Percentiles rank a stretch among this genome's conserved stretches.
These are phyloP conservation scores for Xylaria polymorpha DNA, from an alignment of 2,329 filamentous ascomycete species.

Conservation along the genomic window DNA sequence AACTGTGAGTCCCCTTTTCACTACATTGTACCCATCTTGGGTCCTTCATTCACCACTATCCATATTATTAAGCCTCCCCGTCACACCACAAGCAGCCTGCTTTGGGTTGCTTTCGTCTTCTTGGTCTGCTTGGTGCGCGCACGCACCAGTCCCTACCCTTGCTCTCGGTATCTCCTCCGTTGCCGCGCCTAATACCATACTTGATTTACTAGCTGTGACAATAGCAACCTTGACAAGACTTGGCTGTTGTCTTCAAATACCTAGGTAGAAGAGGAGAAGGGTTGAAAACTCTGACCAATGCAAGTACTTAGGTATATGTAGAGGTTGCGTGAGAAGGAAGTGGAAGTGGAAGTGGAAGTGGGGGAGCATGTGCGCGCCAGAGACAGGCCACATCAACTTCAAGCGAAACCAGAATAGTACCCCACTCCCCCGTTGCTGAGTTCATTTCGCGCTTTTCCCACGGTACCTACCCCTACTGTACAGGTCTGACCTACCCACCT, in stretches of 20 bases:
- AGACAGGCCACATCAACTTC: constrained; percentile 14
- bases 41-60: background rate
- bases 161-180: background rate
- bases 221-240: background rate
- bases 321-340: constrained; percentile 6
- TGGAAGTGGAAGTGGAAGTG: no score
- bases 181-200: background rate
- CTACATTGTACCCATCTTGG: background rate
- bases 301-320: background rate
- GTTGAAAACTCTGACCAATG: constrained; percentile 12
- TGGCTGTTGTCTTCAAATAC: background rate
- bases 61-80: background rate
- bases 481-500: constrained; percentile 8
- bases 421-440: constrained; percentile 1
- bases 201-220: background rate
- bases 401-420: constrained; percentile 7
- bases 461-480: constrained; percentile 8
- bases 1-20: constrained; percentile 7
- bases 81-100: constrained; percentile 16
- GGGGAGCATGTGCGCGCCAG: constrained; percentile 13
- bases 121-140: constrained; percentile 2
- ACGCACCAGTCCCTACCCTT: background rate
- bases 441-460: constrained; percentile 16
- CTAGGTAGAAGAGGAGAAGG: no score
- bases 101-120: constrained; percentile 10